These are phyloP conservation scores for Tetrapisispora arboricola DNA, from an alignment of 805 yeast genomes.

Conservation along the genomic window DNA sequence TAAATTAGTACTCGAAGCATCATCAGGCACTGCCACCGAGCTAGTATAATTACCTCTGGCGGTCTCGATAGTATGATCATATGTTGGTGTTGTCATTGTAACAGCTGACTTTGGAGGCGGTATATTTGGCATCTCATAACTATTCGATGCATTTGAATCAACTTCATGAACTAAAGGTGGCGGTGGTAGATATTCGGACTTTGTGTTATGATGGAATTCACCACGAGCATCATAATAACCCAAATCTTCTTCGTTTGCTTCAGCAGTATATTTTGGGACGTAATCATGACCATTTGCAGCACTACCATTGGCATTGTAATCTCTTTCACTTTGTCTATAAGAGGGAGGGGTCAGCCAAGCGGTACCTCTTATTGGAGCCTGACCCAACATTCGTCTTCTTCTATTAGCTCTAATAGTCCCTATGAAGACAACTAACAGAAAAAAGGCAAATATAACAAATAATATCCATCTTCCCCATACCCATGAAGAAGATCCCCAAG, in stretches of 20 bases:
- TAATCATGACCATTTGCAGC: constrained; percentile 32
- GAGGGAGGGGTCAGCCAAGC: constrained; percentile 45
- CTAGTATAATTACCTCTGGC: neutral
- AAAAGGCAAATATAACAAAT: constrained; percentile 12
- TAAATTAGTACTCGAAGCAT: neutral
- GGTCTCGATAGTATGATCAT: neutral
- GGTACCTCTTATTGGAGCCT: constrained; percentile 51
- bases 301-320: constrained; percentile 28
- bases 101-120: neutral
- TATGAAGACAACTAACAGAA: constrained; percentile 5
- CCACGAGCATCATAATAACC: constrained; percentile 66
- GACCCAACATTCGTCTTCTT: constrained; percentile 19
- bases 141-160: neutral
- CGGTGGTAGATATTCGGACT: constrained; percentile 16
- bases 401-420: constrained; percentile 7
- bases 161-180: constrained; percentile 8
- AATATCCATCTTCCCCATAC: constrained; percentile 29
- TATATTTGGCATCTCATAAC: constrained; percentile 1
- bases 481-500: constrained; percentile 9
- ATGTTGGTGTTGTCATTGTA: constrained; percentile 1
- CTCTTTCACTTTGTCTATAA: constrained; percentile 52
- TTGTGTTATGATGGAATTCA: constrained; percentile 30
- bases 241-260: constrained; percentile 57
- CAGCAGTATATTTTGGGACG: constrained; percentile 58
- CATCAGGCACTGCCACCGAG: neutral